Conservation (phyloP, 1,139 yeast species). For the Yamadazyma pseudoaaseri region DNA sequence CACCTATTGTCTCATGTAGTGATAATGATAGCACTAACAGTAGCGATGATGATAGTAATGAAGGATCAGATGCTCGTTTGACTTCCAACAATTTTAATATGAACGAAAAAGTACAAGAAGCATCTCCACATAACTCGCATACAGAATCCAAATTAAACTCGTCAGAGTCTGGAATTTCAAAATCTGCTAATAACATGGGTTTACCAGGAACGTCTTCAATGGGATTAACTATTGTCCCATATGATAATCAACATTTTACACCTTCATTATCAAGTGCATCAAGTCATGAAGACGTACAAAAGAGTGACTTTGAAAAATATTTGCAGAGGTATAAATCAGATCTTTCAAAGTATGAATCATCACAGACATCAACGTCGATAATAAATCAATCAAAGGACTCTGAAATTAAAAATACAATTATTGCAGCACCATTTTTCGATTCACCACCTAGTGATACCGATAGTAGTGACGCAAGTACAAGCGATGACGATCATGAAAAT, state of each 20-base stretch:
- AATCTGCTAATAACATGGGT: background rate
- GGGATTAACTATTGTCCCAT: constrained; percentile 22
- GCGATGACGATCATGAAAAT: constrained; percentile 2
- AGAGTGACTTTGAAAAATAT: constrained; percentile 20
- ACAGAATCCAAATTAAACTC: constrained; percentile 1
- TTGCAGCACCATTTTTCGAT: constrained; percentile 41
- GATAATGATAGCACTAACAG: background rate
- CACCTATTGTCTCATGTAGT: background rate
- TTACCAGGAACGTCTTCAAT: constrained; percentile 10
- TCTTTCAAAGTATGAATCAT: constrained; percentile 14
- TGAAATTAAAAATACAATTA: constrained; percentile 22
- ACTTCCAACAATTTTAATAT: background rate
- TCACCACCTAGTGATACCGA: constrained; percentile 42
- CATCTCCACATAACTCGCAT: constrained; percentile 1
- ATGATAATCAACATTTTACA: constrained; percentile 17
- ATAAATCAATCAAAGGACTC: constrained; percentile 9
- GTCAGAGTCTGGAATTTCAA: background rate
- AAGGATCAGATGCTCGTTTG: background rate
- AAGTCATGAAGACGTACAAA: constrained; percentile 4
- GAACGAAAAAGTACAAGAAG: background rate
- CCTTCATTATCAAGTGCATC: constrained; percentile 19
- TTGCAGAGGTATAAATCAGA: constrained; percentile 18
- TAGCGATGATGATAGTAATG: background rate
- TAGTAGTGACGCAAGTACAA: constrained; percentile 8
- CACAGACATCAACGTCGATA: constrained; percentile 13